Evolutionary conservation across 768 basidiomycete species (phyloP), one percentile per base, ranked within the genome.

Genomic region (Phlegmacium glaucopus): DNA sequence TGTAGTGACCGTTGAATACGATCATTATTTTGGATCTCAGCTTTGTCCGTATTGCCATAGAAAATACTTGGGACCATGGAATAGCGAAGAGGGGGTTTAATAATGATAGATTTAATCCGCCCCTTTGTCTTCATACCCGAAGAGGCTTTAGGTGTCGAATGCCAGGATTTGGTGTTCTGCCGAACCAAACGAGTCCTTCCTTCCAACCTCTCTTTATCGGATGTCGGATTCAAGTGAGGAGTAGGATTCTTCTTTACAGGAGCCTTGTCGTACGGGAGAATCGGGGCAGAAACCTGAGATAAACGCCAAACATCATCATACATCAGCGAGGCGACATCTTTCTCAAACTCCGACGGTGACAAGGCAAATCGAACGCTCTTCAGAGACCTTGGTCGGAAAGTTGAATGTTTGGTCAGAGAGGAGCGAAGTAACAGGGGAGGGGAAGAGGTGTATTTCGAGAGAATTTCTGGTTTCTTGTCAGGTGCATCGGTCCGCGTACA

Each of bases 311-410:
- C 32, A n/a, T n/a, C 32, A 10, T 11, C 32, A 34, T 34, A 11
- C 11, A 39, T 10, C 39, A 11, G 16, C 39, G 39, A 16, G 25
- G 18, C 4, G 28, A 42, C 34, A 12, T 53, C 51, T 37, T 49
- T 42, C 13, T 50, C 44, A 7, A 58, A 15, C 3, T 54, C 54
- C 22, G 48, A 47, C 6, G 44, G 48, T 11, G 52, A 38, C 11
- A 61, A 44, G 11, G 69, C 69, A 52, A 77, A 77, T 37, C 74
- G 69, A 45, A 77, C 75, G 35, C 64, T 74, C 71, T 75, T 58
- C 57, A 63, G 45, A 17, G 51, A 41, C 39, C 46, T 46, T 13
- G 42, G 32, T 6, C 45, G 39, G 2, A 38, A 27, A 28, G 29
- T n/a, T 16, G 35, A 18, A 15, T 39, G 43, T 42, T 50, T 56